Base-by-base conservation (phyloP, 148 eudicot species). In the Spergularia marina region DNA sequence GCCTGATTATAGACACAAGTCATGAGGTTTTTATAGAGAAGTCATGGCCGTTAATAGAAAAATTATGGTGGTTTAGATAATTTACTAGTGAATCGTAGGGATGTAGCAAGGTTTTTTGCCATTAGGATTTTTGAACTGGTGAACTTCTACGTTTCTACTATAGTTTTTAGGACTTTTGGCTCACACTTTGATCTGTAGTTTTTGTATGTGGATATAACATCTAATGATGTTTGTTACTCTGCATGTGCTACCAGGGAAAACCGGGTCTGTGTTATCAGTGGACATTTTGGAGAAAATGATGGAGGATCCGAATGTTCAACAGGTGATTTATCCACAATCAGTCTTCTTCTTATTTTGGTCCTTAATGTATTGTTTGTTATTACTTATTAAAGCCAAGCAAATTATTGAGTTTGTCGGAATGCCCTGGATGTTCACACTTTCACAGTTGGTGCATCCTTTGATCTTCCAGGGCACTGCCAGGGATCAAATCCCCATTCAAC, bases 211-310 rank as follows among this genome's bases (percentile, higher is more conserved):
- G 4, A 66, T 56, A 40, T 61, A 39, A 68, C 72, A 56, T 65
- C 53, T 54, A 72, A 14, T 72, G 67, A 55, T 74, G 71, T 57
- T 69, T 64, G 53, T 71, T 59, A 18, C 53, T 36, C 12, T 78
- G 47, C 52, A 51, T 77, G n/a, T n/a, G n/a, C n/a, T n/a, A 69
- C 73, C 88, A 94, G 98, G 77, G 60, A 72, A 79, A 72, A 16
- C 44, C 25, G 78, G 81, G 68, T 69, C 92, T 36, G 61, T 78
- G 68, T 34, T 91, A 84, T 82, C 96, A 13, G 94, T 95, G 71
- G 99, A 95, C 66, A 89, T 94, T 57, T 78, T 95, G 85, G 99
- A 95, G 88, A 95, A 90, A 87, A 87, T 95, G 99, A 89, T 95
- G 97, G 97, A 95, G 80, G 99, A 95, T 88, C 99, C 99, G 65